Conservation (phyloP, 2,329 filamentous ascomycete species). For the Botrytis fragariae region DNA sequence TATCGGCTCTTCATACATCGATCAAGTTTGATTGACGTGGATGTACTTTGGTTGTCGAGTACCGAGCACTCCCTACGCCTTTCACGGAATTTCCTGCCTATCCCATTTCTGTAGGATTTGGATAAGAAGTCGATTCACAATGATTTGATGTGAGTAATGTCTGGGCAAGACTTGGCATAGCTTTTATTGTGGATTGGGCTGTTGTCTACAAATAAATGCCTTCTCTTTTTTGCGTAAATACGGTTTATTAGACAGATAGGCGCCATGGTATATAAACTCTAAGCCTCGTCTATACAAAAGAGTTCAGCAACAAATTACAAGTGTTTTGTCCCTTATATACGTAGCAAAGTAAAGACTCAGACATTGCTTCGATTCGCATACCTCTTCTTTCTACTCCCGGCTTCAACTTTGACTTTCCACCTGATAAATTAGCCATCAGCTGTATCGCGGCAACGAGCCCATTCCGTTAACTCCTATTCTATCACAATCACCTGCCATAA, state of each 20-base stretch:
- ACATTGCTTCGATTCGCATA: background rate
- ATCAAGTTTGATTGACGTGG: background rate
- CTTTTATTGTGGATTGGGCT: background rate
- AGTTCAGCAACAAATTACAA: background rate
- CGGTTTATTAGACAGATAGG: background rate
- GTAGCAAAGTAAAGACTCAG: background rate
- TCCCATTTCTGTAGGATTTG: background rate
- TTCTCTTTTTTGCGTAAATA: background rate
- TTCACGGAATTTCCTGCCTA: background rate
- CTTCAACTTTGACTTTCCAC: background rate
- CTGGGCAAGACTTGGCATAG: background rate
- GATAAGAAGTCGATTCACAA: background rate
- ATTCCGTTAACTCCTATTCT: background rate
- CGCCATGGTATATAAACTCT: background rate
- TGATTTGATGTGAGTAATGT: background rate
- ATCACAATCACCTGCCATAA: background rate
- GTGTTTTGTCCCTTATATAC: background rate
- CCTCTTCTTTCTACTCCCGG: background rate
- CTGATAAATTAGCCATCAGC: background rate
- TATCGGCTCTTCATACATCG: background rate
- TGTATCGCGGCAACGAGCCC: background rate
- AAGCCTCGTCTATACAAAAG: background rate
- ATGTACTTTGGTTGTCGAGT: background rate
- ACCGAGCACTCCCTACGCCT: background rate
- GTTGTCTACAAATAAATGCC: background rate